Base-by-base conservation (phyloP, 73 alveolate species). In the Blepharisma japonicum region DNA sequence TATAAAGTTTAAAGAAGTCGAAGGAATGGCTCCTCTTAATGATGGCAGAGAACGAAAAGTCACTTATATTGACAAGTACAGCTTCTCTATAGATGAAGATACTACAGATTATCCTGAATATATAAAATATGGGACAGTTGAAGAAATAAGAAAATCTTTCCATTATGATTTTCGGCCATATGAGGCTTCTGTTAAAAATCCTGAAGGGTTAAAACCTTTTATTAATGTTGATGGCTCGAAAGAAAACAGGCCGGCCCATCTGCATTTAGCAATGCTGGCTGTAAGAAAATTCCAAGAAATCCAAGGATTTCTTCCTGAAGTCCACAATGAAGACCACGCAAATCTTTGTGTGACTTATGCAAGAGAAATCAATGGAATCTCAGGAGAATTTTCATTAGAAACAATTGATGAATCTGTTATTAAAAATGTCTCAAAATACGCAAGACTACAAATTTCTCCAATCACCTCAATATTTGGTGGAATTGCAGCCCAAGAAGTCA, bases 391-490 rank as follows among this genome's bases (percentile, higher is more conserved):
- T 45, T 56, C 74, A 86, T 70, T 89, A 23, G 91, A 83, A 23
- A n/a, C 68, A 81, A 74, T 89, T 23, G 97, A 96, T 39, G 98
- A 90, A 76, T 76, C 87, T 49, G 89, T 95, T 14, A 89, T 94
- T 38, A 86, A 77, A 81, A 88, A 89, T 49, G 90, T 92, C 54
- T 88, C 97, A 6, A 80, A 81, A 61, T 95, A 86, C 85, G 91
- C 99, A 6, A 50, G 83, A 32, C 85, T 95, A 0, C 78, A 87
- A 85, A 86, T 97, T 61, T 85, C 98, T 25, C 99, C 99, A 51
- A 87, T 94, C 81, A 88, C 98, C 5, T 94, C 99, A 27, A 96
- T 96, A 92, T 94, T 97, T 84, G 99, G 99, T 42, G 99, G 99
- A 8, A 85, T 97, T 76, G 92, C 96, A 6, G 95, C 99, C 11